phyloP scores from a whole-genome alignment of 1,284 basidiomycete species.

The Baeospora myosura region DNA sequence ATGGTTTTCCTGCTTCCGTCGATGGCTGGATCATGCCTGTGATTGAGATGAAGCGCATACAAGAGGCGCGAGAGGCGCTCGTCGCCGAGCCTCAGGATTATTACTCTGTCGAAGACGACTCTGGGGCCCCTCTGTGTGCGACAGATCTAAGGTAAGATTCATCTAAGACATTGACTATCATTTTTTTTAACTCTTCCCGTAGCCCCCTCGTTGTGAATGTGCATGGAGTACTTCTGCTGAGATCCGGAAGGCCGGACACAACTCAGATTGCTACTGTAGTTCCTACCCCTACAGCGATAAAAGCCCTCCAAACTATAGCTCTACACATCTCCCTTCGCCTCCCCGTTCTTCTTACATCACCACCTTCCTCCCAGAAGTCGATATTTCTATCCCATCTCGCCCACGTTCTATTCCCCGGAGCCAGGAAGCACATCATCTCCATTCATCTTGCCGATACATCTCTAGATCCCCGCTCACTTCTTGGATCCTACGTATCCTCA shows the following conservation, averaged over 20 bases:
- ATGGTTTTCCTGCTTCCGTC: conserved; percentile 34
- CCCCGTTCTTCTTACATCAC: conserved; percentile 81
- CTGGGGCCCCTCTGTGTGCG: background rate
- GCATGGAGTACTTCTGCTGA: conserved; percentile 58
- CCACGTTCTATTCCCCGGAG: conserved; percentile 50
- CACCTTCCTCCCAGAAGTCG: conserved; percentile 88
- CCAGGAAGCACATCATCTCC: conserved; percentile 60
- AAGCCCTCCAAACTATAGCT: conserved; percentile 59
- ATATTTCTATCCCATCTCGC: conserved; percentile 78
- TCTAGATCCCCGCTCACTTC: conserved; percentile 87
- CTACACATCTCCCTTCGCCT: conserved; percentile 60
- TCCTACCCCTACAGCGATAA: conserved; percentile 54
- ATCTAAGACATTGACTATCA: background rate
- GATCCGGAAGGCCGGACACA: conserved; percentile 21
- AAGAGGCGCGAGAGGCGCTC: conserved; percentile 45
- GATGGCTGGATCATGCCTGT: conserved; percentile 80
- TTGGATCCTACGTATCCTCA: conserved; percentile 93
- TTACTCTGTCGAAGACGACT: conserved; percentile 30
- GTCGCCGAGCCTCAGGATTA: conserved; percentile 35
- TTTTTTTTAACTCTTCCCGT: background rate
- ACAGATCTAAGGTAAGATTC: background rate
- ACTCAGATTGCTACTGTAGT: conserved; percentile 41
- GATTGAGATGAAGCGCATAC: conserved; percentile 56
- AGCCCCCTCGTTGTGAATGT: conserved; percentile 54
- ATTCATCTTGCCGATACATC: conserved; percentile 93